Evolutionary conservation across 2,329 filamentous ascomycete genomes (phyloP).

Genomic region (Alternaria angustiovoidea): DNA sequence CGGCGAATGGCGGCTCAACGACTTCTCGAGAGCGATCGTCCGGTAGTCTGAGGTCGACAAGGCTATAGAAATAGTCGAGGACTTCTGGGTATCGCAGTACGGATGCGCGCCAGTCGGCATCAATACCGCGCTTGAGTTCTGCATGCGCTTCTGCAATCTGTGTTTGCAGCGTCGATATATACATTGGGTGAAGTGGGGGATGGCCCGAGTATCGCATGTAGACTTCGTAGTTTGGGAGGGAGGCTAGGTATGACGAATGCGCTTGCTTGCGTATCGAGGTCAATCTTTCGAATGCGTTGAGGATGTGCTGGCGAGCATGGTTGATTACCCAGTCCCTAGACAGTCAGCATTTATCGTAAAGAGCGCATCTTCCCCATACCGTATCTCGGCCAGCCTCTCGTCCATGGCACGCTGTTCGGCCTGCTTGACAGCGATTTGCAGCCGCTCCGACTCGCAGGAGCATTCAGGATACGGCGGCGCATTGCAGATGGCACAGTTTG

Average conservation of each 20-base stretch:
- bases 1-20: conserved; percentile 50
- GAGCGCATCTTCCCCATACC: conserved; percentile 28
- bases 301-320: conserved; percentile 56
- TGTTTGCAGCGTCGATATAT: conserved; percentile 52
- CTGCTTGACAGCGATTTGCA: conserved; percentile 52
- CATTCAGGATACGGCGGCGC: conserved; percentile 51
- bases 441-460: conserved; percentile 50
- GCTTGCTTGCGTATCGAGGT: conserved; percentile 52
- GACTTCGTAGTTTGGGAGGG: conserved; percentile 56
- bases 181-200: conserved; percentile 53
- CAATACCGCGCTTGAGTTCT: conserved; percentile 74
- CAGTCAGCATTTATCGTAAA: conserved; percentile 25
- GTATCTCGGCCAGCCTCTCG: conserved; percentile 44
- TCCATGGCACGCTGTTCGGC: conserved; percentile 51
- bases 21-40: conserved; percentile 58
- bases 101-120: conserved; percentile 79
- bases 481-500: conserved; percentile 54
- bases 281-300: conserved; percentile 54
- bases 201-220: conserved; percentile 57
- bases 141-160: conserved; percentile 71
- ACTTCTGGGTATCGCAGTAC: conserved; percentile 80
- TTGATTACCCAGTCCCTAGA: conserved; percentile 57
- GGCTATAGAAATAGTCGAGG: conserved; percentile 79
- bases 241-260: conserved; percentile 54
- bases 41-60: conserved; percentile 73